Evolutionary conservation across 768 basidiomycete genomes (phyloP), one percentile per base, ranked within the genome.

Genomic region (Phylloporus sp.): DNA sequence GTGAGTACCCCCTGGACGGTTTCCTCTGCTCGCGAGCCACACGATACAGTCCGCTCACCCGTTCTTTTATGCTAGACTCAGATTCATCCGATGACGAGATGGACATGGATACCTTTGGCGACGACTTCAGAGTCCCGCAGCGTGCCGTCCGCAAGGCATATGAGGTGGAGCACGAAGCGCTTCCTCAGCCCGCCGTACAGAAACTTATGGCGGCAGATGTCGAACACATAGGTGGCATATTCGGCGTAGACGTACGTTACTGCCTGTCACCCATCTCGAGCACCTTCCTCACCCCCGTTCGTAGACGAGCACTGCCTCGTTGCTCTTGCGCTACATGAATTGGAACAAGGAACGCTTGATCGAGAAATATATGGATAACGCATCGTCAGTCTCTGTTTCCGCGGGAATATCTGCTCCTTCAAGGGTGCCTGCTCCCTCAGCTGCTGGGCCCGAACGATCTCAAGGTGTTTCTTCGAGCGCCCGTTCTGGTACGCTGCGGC

Each of bases 261-360:
- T 47, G 35, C 45, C 32, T 45, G 38, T 51, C 40, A 35, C 48
- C 39, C 32, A 45, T 52, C 10, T 16, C 13, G 15, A 13, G 8
- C 24, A 7, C 23, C 10, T 6, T 46, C n/a, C 41, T 49, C 28
- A 59, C 44, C 20, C 45, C n/a, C 20, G 13, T 22, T 46, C 36
- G 18, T 65, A 94, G 92, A 59, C 70, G 2, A 80, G 80, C 60
- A 80, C 80, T 3, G 94, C 94, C 5, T 77, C 83, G 3, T 73
- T 94, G 27, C 77, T 99, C 6, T 74, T 99, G 52, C 83, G 94
- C 26, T 74, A 89, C 71, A 81, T 87, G 76, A 76, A 79, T 49
- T 99, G 97, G 97, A 98, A 98, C 77, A 91, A 91, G 65, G 97
- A 99, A 67, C 85, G 86, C 50, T 80, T 99, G 20, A 91, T 93